Evolutionary conservation across 176 grass and related monocot genomes (phyloP).

Genomic region (Carex parvula): DNA sequence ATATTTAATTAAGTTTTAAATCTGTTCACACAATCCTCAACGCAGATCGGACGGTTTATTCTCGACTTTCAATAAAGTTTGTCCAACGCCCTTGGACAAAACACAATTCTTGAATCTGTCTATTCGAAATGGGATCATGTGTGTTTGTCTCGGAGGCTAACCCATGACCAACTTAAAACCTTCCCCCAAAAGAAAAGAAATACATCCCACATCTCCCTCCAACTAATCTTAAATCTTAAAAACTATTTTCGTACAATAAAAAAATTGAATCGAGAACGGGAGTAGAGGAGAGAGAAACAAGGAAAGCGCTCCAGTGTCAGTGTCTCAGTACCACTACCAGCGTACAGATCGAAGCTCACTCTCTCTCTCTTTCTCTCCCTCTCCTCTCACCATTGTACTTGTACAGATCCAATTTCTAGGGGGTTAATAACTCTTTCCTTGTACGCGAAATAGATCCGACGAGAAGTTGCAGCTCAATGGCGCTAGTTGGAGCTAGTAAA

Average conservation of each 20-base stretch:
- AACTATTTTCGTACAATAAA: neutral
- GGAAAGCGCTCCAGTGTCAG: conserved; percentile 25
- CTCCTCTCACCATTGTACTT: neutral
- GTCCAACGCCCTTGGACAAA: no score
- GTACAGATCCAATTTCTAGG: neutral
- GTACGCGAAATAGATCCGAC: conserved; percentile 4
- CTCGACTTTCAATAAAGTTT: no score
- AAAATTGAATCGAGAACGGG: neutral
- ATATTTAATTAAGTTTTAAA: no score
- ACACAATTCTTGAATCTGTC: neutral
- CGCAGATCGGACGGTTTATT: no score
- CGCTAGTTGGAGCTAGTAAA: neutral
- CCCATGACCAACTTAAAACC: conserved; percentile 21
- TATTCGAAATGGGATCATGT: conserved; percentile 18
- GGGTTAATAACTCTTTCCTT: neutral
- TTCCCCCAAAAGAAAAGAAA: conserved; percentile 15
- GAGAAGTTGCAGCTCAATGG: neutral
- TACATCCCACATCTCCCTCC: neutral
- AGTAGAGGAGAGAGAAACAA: conserved; percentile 3
- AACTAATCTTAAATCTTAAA: conserved; percentile 20
- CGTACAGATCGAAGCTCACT: conserved; percentile 23
- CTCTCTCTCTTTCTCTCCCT: neutral
- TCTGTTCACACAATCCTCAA: no score
- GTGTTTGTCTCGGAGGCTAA: conserved; percentile 5
- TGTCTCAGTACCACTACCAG: conserved; percentile 1